Evolutionary conservation across 305 asterid species (phyloP).

Genomic region (Fraxinus ornus): DNA sequence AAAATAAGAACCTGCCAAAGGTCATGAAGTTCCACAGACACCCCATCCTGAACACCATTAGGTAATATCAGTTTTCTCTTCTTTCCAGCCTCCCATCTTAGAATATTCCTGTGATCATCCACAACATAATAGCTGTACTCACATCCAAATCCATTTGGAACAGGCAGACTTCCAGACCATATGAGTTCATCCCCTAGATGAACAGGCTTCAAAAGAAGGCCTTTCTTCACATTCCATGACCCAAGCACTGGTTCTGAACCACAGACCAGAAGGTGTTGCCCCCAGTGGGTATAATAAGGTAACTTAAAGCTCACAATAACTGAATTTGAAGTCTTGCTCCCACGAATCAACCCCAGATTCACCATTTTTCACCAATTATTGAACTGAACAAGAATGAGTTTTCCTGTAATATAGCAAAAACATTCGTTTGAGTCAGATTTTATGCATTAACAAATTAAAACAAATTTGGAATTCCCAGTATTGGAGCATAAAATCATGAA

Average conservation of each 20-base stretch:
- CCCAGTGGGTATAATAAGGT: constrained; percentile 94
- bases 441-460: neutral
- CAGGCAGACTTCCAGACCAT: constrained; percentile 72
- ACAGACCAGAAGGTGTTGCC: constrained; percentile 76
- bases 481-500: neutral
- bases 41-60: constrained; percentile 63
- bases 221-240: constrained; percentile 85
- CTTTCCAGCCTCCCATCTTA: constrained; percentile 81
- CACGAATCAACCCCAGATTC: constrained; percentile 52
- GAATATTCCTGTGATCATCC: constrained; percentile 67
- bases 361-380: constrained; percentile 39
- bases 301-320: constrained; percentile 68
- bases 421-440: neutral
- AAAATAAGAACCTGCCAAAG: constrained; percentile 81
- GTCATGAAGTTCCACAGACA: constrained; percentile 73
- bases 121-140: constrained; percentile 91
- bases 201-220: constrained; percentile 74
- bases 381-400: constrained; percentile 18
- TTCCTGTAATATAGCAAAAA: constrained; percentile 28
- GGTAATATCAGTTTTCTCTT: constrained; percentile 71
- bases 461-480: neutral
- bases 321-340: constrained; percentile 48
- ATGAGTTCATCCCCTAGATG: constrained; percentile 81
- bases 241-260: constrained; percentile 89
- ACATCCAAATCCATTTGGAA: constrained; percentile 52